Evolutionary conservation across 257 asterid genomes (phyloP).

Genomic region (Penstemon davidsonii): DNA sequence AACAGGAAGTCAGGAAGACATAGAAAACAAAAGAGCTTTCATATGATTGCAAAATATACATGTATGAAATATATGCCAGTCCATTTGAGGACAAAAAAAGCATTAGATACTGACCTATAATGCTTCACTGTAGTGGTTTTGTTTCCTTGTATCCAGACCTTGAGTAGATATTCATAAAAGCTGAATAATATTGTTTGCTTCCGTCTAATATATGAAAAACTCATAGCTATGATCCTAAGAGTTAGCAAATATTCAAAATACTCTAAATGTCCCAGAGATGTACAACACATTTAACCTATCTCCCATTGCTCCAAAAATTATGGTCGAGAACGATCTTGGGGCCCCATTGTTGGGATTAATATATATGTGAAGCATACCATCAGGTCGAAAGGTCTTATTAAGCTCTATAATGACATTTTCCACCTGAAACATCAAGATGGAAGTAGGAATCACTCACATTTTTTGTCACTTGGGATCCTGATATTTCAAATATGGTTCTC

Average conservation of each 20-base stretch:
- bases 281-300: constrained; percentile 67
- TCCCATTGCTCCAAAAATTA: constrained; percentile 99
- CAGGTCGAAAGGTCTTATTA: constrained; percentile 83
- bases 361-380: constrained; percentile 97
- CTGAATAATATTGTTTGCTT: constrained; percentile 48
- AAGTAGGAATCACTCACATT: too few species aligned
- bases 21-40: constrained; percentile 3
- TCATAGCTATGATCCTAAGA: constrained; percentile 18
- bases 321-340: constrained; percentile 71
- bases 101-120: constrained; percentile 61
- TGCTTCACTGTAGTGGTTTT: constrained; percentile 78
- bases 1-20: constrained; percentile 1
- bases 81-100: constrained; percentile 12
- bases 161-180: constrained; percentile 91
- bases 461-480: too few species aligned
- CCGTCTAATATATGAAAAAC: constrained; percentile 25
- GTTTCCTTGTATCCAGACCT: constrained; percentile 99
- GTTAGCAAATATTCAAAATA: constrained; percentile 1
- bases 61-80: not conserved
- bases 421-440: constrained; percentile 56
- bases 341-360: constrained; percentile 67
- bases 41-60: constrained; percentile 5
- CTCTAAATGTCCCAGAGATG: constrained; percentile 11
- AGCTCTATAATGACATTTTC: constrained; percentile 87
- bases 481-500: too few species aligned